Percentiles rank a stretch among this genome's conserved stretches.
These are phyloP conservation scores for Clarireedia monteithiana DNA, from an alignment of 2,329 filamentous ascomycete genomes.

Conservation along the genomic window DNA sequence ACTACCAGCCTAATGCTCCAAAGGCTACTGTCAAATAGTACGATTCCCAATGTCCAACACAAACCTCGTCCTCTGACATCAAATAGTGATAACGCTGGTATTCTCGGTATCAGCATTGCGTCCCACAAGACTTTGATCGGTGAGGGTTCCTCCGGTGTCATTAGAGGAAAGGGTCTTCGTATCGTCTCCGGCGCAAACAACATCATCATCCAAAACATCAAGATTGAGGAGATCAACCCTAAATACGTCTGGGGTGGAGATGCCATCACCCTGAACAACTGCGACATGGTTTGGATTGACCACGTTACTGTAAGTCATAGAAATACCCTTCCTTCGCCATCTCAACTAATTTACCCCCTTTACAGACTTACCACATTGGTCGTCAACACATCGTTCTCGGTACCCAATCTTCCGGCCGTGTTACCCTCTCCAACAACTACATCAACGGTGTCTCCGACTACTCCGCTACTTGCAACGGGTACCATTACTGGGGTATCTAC, in stretches of 20 bases:
- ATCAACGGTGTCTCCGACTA: conserved; percentile 36
- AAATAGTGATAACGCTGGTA: conserved; percentile 19
- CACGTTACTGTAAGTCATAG: conserved; percentile 24
- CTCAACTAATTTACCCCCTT: too few species aligned
- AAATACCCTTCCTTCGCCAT: too few species aligned
- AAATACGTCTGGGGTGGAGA: conserved; percentile 34
- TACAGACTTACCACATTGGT: conserved; percentile 27
- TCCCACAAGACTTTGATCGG: conserved; percentile 27
- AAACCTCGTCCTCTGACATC: too few species aligned
- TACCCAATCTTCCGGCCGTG: conserved; percentile 28
- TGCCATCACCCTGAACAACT: conserved; percentile 29
- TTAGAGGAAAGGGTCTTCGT: conserved; percentile 25
- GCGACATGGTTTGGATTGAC: conserved; percentile 32
- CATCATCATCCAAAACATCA: conserved; percentile 23
- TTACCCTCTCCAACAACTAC: conserved; percentile 40
- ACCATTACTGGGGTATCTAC: conserved; percentile 41
- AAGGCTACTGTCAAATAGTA: conserved; percentile 12
- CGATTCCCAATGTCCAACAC: too few species aligned
- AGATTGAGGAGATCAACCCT: conserved; percentile 30
- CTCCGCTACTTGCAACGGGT: conserved; percentile 36
- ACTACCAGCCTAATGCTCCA: background rate
- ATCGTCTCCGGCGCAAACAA: conserved; percentile 24
- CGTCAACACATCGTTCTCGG: conserved; percentile 37
- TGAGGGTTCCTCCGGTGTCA: conserved; percentile 23
- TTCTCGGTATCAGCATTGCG: conserved; percentile 20